Base-by-base conservation (phyloP, 2,329 filamentous ascomycete genomes). In the Furcasterigmium furcatum region DNA sequence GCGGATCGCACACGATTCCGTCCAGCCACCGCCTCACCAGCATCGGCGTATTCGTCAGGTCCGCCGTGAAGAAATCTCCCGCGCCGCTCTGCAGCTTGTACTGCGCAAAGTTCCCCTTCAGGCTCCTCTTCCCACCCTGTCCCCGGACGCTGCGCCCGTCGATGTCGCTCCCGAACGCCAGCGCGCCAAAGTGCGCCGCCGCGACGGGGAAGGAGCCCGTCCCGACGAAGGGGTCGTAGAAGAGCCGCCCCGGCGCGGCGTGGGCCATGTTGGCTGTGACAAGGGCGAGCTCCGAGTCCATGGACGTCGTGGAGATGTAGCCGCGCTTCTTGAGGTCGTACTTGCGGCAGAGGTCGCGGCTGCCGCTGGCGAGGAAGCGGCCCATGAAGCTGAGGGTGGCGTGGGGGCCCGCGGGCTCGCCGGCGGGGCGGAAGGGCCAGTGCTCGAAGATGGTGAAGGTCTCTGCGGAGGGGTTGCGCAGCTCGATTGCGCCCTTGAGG, bases 241-340 rank as follows among this genome's bases (percentile, higher is more conserved):
- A 88, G 3, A 97, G 62, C 60, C 88, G 95, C 0, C 90, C 92
- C 0, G 91, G 87, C 0, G 73, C 84, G 0, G 91, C 91, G 13
- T 88, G 80, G 1, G 89, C 88, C 55, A 99, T 83, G 59, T 97
- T 99, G 2, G 92, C 94, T 1, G 91, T 96, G 19, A 99, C 73
- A 1, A 99, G 77, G 12, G 91, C 88, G 36, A 99, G 76, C 64
- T 97, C 94, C 0, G 92, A 88, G 62, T 99, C 94, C 94, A 99
- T 97, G 38, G 88, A 94, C 0, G 94, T 99, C 1, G 92, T 97
- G 55, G 87, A 90, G 57, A 99, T 97, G 62, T 99, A 99, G 32
- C 79, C 78, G 22, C 94, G 76, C 67, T 95, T 96, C 74, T 99
- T 99, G 19, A 99, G 76, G 62, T 96, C 91, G 58, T 91, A 95